Percentiles rank a stretch among this genome's conserved stretches.
Conservation (phyloP, 768 basidiomycete species). For the Hypholoma fasciculare region DNA sequence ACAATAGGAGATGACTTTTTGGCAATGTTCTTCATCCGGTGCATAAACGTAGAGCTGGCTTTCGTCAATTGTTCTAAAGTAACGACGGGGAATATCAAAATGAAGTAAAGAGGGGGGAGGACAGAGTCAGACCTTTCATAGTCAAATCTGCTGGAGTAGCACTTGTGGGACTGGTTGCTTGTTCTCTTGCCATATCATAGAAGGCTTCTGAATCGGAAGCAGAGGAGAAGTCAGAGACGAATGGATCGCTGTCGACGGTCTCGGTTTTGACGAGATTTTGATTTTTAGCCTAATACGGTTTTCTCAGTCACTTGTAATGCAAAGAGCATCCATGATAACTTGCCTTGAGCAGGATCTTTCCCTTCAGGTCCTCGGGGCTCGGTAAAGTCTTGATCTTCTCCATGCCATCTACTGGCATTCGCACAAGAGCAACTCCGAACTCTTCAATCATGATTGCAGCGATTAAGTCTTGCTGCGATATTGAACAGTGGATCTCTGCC, state of each 20-base stretch:
- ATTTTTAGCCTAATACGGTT: slow-evolving; percentile 67
- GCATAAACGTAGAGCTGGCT: background rate
- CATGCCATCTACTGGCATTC: slow-evolving; percentile 41
- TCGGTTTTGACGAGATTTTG: slow-evolving; percentile 59
- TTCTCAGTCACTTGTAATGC: too few relatives aligned
- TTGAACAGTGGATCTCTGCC: slow-evolving; percentile 84
- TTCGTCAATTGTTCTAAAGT: background rate
- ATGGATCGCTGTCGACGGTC: background rate
- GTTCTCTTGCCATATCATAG: background rate
- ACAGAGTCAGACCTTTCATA: background rate
- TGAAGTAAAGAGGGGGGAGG: background rate
- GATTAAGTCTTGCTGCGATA: slow-evolving; percentile 78
- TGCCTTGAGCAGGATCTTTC: slow-evolving; percentile 84
- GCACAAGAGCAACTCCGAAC: slow-evolving; percentile 43
- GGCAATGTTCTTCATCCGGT: slow-evolving; percentile 2
- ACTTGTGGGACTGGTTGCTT: background rate
- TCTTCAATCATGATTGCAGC: slow-evolving; percentile 68
- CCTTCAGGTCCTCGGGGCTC: slow-evolving; percentile 81
- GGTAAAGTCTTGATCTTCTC: slow-evolving; percentile 60
- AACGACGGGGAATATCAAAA: background rate
- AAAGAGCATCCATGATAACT: slow-evolving; percentile 11
- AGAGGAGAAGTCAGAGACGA: slow-evolving; percentile 4
- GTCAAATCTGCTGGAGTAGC: background rate
- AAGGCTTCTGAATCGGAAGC: slow-evolving; percentile 4
- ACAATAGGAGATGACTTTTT: background rate